phyloP scores from a whole-genome alignment of 805 yeast genomes.

The Babjeviella inositovora region DNA sequence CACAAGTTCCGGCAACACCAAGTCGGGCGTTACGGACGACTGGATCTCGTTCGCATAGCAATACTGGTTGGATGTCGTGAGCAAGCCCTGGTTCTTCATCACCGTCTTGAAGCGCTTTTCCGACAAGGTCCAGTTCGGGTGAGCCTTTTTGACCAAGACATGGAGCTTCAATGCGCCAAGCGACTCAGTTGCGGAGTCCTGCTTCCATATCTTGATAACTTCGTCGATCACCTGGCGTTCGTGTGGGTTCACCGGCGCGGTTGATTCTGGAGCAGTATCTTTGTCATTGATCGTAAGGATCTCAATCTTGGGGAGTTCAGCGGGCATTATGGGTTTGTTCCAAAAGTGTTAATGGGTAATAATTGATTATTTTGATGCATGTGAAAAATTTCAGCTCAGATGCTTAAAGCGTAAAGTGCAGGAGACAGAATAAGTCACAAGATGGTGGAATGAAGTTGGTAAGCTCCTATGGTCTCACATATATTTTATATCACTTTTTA shows the following conservation, averaged over 20 bases:
- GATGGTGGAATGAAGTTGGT: no score
- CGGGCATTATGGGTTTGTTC: no score
- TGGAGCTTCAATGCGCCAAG: conserved; percentile 39
- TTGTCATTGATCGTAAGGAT: conserved; percentile 19
- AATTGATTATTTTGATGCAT: no score
- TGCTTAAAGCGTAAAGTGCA: no score
- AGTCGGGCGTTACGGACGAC: conserved; percentile 29
- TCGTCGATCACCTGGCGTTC: conserved; percentile 42
- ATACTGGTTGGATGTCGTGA: conserved; percentile 17
- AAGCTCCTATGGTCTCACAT: no score
- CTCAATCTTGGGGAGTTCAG: conserved; percentile 13
- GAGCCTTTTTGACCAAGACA: conserved; percentile 25
- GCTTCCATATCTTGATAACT: conserved; percentile 52
- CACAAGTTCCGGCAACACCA: conserved; percentile 22
- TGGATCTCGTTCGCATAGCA: conserved; percentile 37
- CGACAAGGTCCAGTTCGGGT: conserved; percentile 49
- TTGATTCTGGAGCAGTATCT: conserved; percentile 6
- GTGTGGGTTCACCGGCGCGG: conserved; percentile 22
- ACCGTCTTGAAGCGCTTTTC: conserved; percentile 37
- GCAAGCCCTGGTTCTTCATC: conserved; percentile 39
- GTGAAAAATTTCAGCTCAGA: no score
- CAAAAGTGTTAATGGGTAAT: no score
- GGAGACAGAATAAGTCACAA: no score
- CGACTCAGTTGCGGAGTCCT: conserved; percentile 45
- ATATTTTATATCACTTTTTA: no score